phyloP scores from a whole-genome alignment of 2,329 filamentous ascomycete genomes.

The Scorias spongiosa region DNA sequence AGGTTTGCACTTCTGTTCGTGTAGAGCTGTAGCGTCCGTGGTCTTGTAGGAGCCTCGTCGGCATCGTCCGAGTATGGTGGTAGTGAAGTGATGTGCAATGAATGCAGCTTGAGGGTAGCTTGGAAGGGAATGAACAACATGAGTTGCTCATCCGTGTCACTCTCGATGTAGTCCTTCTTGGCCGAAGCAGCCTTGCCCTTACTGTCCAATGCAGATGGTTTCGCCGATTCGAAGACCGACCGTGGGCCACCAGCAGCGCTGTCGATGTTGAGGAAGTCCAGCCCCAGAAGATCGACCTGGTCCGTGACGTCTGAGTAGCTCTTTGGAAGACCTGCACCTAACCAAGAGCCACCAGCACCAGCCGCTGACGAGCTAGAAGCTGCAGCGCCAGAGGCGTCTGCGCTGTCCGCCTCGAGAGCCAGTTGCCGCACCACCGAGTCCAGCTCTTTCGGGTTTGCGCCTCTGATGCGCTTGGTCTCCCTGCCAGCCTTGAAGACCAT shows the following conservation, averaged over 20 bases:
- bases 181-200: conserved; percentile 36
- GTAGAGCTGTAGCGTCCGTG: conserved; percentile 71
- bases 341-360: conserved; percentile 42
- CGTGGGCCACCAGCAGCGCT: conserved; percentile 58
- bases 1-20: conserved; percentile 80
- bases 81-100: conserved; percentile 69
- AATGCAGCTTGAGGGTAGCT: conserved; percentile 76
- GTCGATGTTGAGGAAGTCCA: conserved; percentile 81
- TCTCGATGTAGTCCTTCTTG: conserved; percentile 73
- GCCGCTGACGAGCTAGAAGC: conserved; percentile 27
- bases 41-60: conserved; percentile 64
- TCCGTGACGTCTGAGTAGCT: conserved; percentile 75
- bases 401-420: conserved; percentile 42
- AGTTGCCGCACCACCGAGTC: conserved; percentile 57
- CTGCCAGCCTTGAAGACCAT: conserved; percentile 43
- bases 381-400: conserved; percentile 8
- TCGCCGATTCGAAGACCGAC: conserved; percentile 55
- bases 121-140: conserved; percentile 88
- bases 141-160: conserved; percentile 91
- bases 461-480: conserved; percentile 28
- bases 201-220: conserved; percentile 43
- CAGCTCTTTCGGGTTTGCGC: conserved; percentile 58
- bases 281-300: conserved; percentile 60
- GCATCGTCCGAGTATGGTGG: conserved; percentile 48
- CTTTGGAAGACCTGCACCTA: conserved; percentile 57